Evolutionary conservation across 2,329 filamentous ascomycete species (phyloP).

Genomic region (Talaromyces verruculosus): DNA sequence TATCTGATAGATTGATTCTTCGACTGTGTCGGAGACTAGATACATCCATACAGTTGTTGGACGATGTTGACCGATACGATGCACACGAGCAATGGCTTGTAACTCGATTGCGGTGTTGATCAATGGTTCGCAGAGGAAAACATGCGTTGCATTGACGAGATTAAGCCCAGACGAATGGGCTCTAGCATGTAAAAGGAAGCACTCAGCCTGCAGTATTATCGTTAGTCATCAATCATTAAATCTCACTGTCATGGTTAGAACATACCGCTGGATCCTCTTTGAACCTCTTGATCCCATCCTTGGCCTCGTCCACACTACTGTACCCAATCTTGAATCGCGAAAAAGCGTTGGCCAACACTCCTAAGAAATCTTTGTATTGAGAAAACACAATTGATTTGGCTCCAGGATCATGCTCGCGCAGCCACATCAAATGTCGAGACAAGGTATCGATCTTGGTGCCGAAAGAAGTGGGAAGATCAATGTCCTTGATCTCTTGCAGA

Average conservation of each 20-base stretch:
- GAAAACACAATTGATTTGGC: conserved; percentile 94
- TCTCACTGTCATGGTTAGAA: not conserved
- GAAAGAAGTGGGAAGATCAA: conserved; percentile 72
- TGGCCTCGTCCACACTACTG: conserved; percentile 65
- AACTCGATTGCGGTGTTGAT: conserved; percentile 92
- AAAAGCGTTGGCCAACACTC: conserved; percentile 71
- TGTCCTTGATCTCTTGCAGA: conserved; percentile 75
- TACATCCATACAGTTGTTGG: conserved; percentile 96
- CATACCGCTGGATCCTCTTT: conserved; percentile 64
- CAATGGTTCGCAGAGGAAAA: conserved; percentile 90
- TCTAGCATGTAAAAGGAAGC: conserved; percentile 85
- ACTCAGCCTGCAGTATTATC: conserved; percentile 59
- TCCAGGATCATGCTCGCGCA: conserved; percentile 78
- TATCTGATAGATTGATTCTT: conserved; percentile 86
- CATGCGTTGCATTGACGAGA: conserved; percentile 87
- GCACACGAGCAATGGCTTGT: conserved; percentile 91
- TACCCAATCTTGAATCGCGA: conserved; percentile 69
- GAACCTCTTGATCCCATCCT: conserved; percentile 71
- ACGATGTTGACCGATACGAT: conserved; percentile 86
- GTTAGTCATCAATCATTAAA: not conserved
- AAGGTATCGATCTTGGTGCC: conserved; percentile 89
- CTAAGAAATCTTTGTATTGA: conserved; percentile 80
- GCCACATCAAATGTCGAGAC: conserved; percentile 78
- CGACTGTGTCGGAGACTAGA: conserved; percentile 83
- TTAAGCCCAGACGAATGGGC: conserved; percentile 87